These are phyloP conservation scores for Wallacemonas sp. DNA, from an alignment of 208 protist species.

Conservation along the genomic window DNA sequence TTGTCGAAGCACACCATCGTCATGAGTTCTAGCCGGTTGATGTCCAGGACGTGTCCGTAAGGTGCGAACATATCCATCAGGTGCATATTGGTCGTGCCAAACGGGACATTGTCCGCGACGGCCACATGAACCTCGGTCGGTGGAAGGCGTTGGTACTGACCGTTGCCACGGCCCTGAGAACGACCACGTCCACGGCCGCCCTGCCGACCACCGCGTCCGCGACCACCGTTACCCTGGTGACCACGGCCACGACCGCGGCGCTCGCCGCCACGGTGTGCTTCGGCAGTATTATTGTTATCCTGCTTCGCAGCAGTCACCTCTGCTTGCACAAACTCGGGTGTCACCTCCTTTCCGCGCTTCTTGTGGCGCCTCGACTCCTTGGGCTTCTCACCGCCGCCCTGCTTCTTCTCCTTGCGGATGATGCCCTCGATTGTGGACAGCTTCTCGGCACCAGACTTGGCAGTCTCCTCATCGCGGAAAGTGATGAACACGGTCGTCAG, in stretches of 20 bases:
- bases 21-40: constrained; percentile 75
- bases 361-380: constrained; percentile 13
- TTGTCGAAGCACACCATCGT: constrained; percentile 75
- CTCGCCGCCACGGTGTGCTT: constrained; percentile 8
- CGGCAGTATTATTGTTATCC: not conserved
- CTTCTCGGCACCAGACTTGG: constrained; percentile 32
- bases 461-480: constrained; percentile 48
- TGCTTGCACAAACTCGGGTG: constrained; percentile 64
- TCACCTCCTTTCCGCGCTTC: constrained; percentile 34
- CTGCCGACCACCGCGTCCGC: constrained; percentile 16
- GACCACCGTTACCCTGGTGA: constrained; percentile 2
- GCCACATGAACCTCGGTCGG: constrained; percentile 64
- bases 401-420: constrained; percentile 25
- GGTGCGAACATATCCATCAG: constrained; percentile 74
- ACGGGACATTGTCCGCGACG: constrained; percentile 84
- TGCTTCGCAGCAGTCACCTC: constrained; percentile 31
- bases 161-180: constrained; percentile 10
- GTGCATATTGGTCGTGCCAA: constrained; percentile 76
- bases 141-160: constrained; percentile 32
- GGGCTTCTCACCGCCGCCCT: not conserved
- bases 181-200: constrained; percentile 18
- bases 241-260: not conserved
- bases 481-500: constrained; percentile 85
- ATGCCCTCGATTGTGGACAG: constrained; percentile 53
- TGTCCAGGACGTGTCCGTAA: constrained; percentile 78